These are phyloP conservation scores for Sporothrix brunneoviolacea DNA, from an alignment of 2,329 filamentous ascomycete species.

Conservation along the genomic window DNA sequence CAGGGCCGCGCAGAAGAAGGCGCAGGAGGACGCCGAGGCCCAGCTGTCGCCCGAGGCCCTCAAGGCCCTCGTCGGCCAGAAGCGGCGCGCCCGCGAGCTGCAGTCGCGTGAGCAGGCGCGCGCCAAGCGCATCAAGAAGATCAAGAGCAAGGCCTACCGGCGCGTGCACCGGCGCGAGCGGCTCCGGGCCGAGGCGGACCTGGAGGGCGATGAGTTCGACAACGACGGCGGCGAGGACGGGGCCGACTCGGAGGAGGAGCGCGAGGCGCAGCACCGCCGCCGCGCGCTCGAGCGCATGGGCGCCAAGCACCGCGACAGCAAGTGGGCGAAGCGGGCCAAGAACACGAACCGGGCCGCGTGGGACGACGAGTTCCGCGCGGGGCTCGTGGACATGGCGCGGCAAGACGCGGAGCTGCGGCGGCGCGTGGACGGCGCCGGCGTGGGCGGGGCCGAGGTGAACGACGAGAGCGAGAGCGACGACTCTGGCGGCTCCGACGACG, in stretches of 20 bases:
- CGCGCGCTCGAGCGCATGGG: slow-evolving; percentile 81
- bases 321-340: slow-evolving; percentile 83
- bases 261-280: slow-evolving; percentile 60
- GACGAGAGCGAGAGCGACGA: slow-evolving; percentile 43
- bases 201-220: slow-evolving; percentile 48
- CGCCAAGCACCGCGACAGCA: slow-evolving; percentile 77
- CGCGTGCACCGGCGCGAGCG: slow-evolving; percentile 78
- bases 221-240: slow-evolving; percentile 60
- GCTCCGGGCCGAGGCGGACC: slow-evolving; percentile 47
- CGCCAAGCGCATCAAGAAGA: slow-evolving; percentile 93
- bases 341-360: slow-evolving; percentile 73
- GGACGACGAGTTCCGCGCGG: slow-evolving; percentile 79
- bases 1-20: slow-evolving; percentile 40
- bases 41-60: slow-evolving; percentile 63
- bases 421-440: slow-evolving; percentile 65
- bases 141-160: slow-evolving; percentile 94
- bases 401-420: slow-evolving; percentile 75
- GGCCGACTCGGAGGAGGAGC: slow-evolving; percentile 59
- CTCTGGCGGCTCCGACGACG: slow-evolving; percentile 43
- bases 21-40: slow-evolving; percentile 59
- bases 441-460: slow-evolving; percentile 21
- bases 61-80: slow-evolving; percentile 63
- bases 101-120: slow-evolving; percentile 84
- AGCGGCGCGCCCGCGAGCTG: slow-evolving; percentile 74
- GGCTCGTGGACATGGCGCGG: slow-evolving; percentile 72